Base-by-base conservation (phyloP, 441 rosid genomes). In the Arabidopsis hybrid region DNA sequence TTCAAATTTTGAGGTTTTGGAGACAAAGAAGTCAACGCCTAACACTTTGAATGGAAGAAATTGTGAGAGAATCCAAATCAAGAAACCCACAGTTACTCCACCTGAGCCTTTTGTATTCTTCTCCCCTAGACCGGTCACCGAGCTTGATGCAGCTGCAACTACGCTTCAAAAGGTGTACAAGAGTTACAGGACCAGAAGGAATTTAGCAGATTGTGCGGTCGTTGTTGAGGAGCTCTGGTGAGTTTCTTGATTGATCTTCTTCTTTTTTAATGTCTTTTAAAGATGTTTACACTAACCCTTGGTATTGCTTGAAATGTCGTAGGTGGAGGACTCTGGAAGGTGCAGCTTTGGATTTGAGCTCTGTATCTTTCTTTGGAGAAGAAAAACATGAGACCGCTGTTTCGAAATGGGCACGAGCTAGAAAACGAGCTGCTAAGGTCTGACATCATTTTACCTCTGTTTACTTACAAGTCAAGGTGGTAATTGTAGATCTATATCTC, bases 301-400 rank as follows among this genome's bases (percentile, higher is more conserved):
- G 67, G 9, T 32, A 14, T 14, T 70, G 58, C 9, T 36, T 75
- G 58, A 3, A 42, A 67, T 52, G 42, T 57, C 51, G 38, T 76
- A 86, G 87, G 86, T 80, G 86, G 85, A 85, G 77, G 67, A 77
- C 79, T 7, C 55, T 84, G 29, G 80, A 86, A 66, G 85, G 62
- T 72, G 86, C 86, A 42, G 66, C 78, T 77, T 56, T 86, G 65
- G 66, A 69, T 3, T 70, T 64, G 58, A 81, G 80, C 66, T 84
- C 86, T 47, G 67, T 84, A 7, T 82, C 89, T 26, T 86, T 86
- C 86, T 86, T 84, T 83, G 67, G 75, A 68, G 79, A 82, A 64
- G 64, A 74, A 61, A 82, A 82, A 72, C 86, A 80, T 14, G 89
- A 86, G 66, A 67, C 73, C 36, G 81, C 85, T 18, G 79, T 78